Evolutionary conservation across 2,329 filamentous ascomycete genomes (phyloP).

Genomic region (Aspergillus quadrilineatus): DNA sequence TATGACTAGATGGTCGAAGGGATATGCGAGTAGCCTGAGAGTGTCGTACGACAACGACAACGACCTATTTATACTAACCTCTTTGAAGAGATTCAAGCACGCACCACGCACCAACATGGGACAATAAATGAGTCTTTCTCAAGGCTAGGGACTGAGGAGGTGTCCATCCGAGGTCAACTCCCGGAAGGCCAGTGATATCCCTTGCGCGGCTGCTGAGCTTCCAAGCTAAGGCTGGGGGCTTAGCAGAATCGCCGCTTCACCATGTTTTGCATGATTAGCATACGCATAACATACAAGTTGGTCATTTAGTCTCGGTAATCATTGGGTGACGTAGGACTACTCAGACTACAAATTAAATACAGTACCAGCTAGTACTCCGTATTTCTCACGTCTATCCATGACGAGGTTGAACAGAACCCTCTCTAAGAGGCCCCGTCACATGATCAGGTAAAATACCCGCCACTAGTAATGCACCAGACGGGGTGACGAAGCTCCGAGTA

Average conservation of each 20-base stretch:
- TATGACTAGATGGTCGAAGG: background rate
- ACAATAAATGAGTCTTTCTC: too few species aligned
- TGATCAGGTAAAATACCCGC: background rate
- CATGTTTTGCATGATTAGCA: background rate
- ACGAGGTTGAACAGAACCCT: too few species aligned
- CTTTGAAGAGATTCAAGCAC: background rate
- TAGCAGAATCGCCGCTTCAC: background rate
- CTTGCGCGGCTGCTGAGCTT: background rate
- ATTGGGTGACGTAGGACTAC: too few species aligned
- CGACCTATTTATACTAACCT: background rate
- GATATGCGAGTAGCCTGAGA: background rate
- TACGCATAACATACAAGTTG: too few species aligned
- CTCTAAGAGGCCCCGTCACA: background rate
- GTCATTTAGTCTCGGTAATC: too few species aligned
- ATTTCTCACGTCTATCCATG: too few species aligned
- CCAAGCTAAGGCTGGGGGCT: background rate
- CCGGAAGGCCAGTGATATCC: background rate
- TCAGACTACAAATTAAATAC: too few species aligned
- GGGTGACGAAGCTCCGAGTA: conserved; percentile 1
- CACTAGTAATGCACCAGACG: background rate
- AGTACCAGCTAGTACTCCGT: too few species aligned
- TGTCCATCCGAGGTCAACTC: too few species aligned
- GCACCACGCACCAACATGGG: background rate
- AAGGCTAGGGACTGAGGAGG: too few species aligned
- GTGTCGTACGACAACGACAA: background rate